Base-by-base conservation (phyloP, 805 yeast genomes). In the Nakazawaea ishiwadae region DNA sequence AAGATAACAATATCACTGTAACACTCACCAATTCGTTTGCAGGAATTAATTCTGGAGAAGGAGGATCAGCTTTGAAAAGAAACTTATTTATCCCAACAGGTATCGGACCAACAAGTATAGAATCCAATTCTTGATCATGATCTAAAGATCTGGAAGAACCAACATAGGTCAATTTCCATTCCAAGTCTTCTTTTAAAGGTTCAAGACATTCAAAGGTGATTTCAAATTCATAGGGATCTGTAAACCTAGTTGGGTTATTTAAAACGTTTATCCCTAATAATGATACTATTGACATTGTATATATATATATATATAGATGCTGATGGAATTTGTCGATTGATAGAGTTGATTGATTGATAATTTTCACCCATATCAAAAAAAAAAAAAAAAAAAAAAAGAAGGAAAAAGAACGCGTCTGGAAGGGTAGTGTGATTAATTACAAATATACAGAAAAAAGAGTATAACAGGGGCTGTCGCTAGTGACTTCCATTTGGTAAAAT, bases 201-300 rank as follows among this genome's bases (percentile, higher is more conserved):
- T 93, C 99, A 35, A 91, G 67, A 62, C 99, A 93, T 63, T 93
- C 99, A 56, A 93, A 93, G 0, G 99, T 93, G 62, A 93, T 93
- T 61, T 93, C 98, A 58, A 93, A 90, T 59, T 93, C 95, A 52
- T 93, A 93, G 2, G 97, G 86, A 54, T 87, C 97, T 4, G 86
- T 72, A 68, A 93, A 93, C 50, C 83, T 79, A 4, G 98, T 97
- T 4, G 99, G 99, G 54, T 93, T 93, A 60, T 88, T 91, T 44
- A 91, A 73, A 21, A 93, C 96, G 52, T 86, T 85, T 46, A 93
- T 89, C 39, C 96, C 96, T 40, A 91, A 68, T 39, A 93, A 67
- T 32, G 97, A 89, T 4, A 91, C 97, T 45, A 90, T 90, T 9
- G 97, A 90, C 98, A 90, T 90, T n/a, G n/a, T n/a, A n/a, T n/a